Evolutionary conservation across 768 basidiomycete species (phyloP), one percentile per base, ranked within the genome.

Genomic region (Megacollybia marginata): DNA sequence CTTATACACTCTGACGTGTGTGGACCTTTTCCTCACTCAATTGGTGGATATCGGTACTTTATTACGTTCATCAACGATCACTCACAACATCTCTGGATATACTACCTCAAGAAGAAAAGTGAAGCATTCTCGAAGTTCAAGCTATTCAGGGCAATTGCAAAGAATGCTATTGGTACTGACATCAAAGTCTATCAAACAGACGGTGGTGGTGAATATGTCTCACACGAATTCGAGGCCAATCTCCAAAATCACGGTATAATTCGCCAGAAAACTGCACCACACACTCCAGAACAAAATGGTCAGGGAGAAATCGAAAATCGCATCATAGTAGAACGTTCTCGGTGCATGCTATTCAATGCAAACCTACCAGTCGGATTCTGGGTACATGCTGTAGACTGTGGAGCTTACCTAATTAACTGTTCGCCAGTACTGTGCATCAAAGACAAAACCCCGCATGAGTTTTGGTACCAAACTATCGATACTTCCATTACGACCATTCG

Each of bases 31-130:
- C 49, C 49, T 10, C 36, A 51, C 5, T 48, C 48, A 4, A 13
- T 57, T 2, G 47, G 52, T 0, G 54, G 54, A 11, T 38, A 46
- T 13, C 32, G 20, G 0, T 65, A 64, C 34, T 61, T 57, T 35
- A 44, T 57, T 10, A 55, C 54, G 0, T 65, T 60, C 50, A 63
- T 54, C 1, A 61, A 65, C 42, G 57, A 65, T 44, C 46, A 54
- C 43, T 38, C 59, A 0, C 44, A 52, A 11, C 40, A 51, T 11
- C 48, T 48, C 1, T 55, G 33, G 10, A 18, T 57, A 5, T 46
- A 48, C 33, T 48, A 50, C 32, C 28, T 67, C 7, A 28, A 18
- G 0, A 48, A 44, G 3, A 66, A 66, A 43, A 57, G 57, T 15
- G 28, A 53, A 19, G 31, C 42, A 4, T 52, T 42, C 33, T 18